These are phyloP conservation scores for Mycena rosella DNA, from an alignment of 768 basidiomycete genomes.

Conservation along the genomic window DNA sequence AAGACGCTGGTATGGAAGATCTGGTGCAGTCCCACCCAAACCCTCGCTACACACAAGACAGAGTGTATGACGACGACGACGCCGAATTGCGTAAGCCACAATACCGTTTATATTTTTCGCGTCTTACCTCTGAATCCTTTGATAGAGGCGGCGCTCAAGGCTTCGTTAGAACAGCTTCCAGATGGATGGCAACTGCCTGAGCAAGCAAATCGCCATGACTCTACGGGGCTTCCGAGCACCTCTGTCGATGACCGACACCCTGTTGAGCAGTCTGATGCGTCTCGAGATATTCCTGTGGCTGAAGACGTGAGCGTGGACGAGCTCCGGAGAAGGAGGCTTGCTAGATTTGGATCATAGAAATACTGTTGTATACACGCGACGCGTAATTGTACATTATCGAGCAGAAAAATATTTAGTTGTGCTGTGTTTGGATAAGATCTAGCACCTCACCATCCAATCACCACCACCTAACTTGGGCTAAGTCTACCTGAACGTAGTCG, in stretches of 20 bases:
- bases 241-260: constrained; percentile 2
- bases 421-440: too few relatives aligned
- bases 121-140: background rate
- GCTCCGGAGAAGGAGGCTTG: constrained; percentile 34
- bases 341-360: constrained; percentile 31
- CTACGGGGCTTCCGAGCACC: background rate
- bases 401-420: too few relatives aligned
- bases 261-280: constrained; percentile 1
- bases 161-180: constrained; percentile 79
- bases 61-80: constrained; percentile 90
- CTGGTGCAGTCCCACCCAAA: constrained; percentile 11
- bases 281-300: background rate
- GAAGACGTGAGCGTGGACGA: constrained; percentile 35
- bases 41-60: constrained; percentile 40
- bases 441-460: too few relatives aligned
- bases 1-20: constrained; percentile 39
- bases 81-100: constrained; percentile 66
- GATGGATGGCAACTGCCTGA: constrained; percentile 60
- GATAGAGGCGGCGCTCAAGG: constrained; percentile 80
- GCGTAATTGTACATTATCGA: too few relatives aligned
- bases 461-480: too few relatives aligned
- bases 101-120: background rate
- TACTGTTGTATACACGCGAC: too few relatives aligned
- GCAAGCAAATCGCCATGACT: constrained; percentile 16
- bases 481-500: too few relatives aligned